Percentiles rank a stretch among this genome's conserved stretches.
Conservation (phyloP, 306 rosid species). For the Rosa chinensis region DNA sequence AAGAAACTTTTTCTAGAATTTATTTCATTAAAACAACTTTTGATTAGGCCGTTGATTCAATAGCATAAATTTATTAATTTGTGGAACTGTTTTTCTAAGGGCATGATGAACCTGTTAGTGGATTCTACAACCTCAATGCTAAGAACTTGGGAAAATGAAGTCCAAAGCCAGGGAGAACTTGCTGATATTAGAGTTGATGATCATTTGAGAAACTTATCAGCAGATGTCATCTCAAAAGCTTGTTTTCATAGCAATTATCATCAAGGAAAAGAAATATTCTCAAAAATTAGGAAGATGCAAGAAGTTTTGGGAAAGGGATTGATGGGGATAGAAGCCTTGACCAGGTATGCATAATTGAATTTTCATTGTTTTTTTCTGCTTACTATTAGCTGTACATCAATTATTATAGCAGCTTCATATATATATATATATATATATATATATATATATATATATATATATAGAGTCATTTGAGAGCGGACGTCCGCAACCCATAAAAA, state of each 20-base stretch:
- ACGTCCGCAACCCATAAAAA: too few relatives aligned
- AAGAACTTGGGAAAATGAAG: slow-evolving; percentile 45
- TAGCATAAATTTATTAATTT: background rate
- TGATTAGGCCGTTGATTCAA: background rate
- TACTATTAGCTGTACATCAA: too few relatives aligned
- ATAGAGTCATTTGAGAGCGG: too few relatives aligned
- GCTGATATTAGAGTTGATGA: slow-evolving; percentile 46
- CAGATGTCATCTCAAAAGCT: slow-evolving; percentile 50
- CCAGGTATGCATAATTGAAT: background rate
- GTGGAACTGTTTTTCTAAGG: slow-evolving; percentile 27
- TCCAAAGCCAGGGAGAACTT: slow-evolving; percentile 36
- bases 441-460: too few relatives aligned
- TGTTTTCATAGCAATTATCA: slow-evolving; percentile 56
- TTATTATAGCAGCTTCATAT: too few relatives aligned
- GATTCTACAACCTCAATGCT: slow-evolving; percentile 42
- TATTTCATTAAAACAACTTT: background rate
- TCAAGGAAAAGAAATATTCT: slow-evolving; percentile 53
- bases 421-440: too few relatives aligned
- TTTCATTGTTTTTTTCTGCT: background rate
- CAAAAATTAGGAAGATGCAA: slow-evolving; percentile 49
- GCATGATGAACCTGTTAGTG: slow-evolving; percentile 47
- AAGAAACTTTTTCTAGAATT: background rate
- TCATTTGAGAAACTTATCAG: slow-evolving; percentile 47
- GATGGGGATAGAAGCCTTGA: slow-evolving; percentile 47
- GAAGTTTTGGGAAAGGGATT: slow-evolving; percentile 29